Evolutionary conservation across 768 basidiomycete species (phyloP), one percentile per base, ranked within the genome.

Genomic region (Russula griseocarnosa): DNA sequence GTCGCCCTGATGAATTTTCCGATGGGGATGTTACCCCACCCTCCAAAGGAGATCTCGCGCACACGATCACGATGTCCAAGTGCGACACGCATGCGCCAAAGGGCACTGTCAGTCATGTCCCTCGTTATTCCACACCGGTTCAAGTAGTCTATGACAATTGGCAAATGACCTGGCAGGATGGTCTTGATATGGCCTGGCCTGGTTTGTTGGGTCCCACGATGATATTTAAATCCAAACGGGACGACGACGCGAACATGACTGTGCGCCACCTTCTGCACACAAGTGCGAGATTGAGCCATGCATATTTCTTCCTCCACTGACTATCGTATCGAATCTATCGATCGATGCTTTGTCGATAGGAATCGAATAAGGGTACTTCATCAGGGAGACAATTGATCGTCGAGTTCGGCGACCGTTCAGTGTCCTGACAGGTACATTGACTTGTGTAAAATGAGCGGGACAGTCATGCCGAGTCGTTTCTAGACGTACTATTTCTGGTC

Each of bases 241-340:
- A 34, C 10, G 42, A 3, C 3, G 62, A 63, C 32, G 26, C 30
- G 32, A 52, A 34, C 8, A 47, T 51, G 14, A 63, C 5, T 6
- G 14, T 18, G 28, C 56, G 62, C 62, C 62, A 63, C 20, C 13
- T 26, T 47, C 2, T 36, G 22, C 62, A 63, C 11, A 63, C 62
- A 46, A 53, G 62, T 2, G 40, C 9, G 24, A 63, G 62, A 20
- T 10, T 36, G 24, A 52, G 14, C 62, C 62, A 63, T 72, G 76
- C 51, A 74, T 26, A 18, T 16, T 26, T 28, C 13, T 50, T 9
- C 14, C 26, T 26, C 49, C 49, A 50, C 10, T 9, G n/a, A 10
- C 13, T 0, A 9, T 22, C 44, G 44, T 22, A 44, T 20, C n/a
- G n/a, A n/a, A n/a, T n/a, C n/a, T n/a, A n/a, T n/a, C 0, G 7